Percentiles rank a stretch among this genome's conserved stretches.
Evolutionary conservation across 2,329 filamentous ascomycete genomes (phyloP).

Genomic region (Alternaria conjuncta): DNA sequence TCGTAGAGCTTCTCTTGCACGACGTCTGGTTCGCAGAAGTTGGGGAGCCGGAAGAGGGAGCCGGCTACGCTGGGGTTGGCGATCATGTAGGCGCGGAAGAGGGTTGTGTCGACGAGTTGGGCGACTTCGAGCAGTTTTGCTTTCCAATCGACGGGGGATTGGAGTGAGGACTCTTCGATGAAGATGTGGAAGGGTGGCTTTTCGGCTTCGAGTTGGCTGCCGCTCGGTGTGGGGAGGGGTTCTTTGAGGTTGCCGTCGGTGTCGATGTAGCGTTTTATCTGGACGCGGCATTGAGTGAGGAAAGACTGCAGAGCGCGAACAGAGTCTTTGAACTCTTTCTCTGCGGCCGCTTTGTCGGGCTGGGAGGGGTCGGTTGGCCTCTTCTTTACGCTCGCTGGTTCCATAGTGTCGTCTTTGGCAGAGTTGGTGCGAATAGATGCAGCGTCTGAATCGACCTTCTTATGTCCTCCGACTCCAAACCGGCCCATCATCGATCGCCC

Average conservation of each 20-base stretch:
- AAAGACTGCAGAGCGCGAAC: conserved; percentile 86
- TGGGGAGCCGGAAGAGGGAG: conserved; percentile 91
- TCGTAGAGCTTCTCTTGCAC: conserved; percentile 93
- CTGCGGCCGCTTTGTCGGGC: conserved; percentile 65
- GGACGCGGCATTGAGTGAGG: conserved; percentile 79
- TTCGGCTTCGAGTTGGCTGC: conserved; percentile 45
- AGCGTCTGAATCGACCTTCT: conserved; percentile 57
- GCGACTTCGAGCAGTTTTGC: conserved; percentile 77
- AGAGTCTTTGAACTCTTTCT: conserved; percentile 82
- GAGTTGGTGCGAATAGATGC: conserved; percentile 65
- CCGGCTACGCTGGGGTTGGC: conserved; percentile 83
- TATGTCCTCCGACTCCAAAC: conserved; percentile 52
- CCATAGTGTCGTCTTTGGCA: conserved; percentile 62
- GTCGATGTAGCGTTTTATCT: conserved; percentile 66
- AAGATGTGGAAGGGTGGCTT: conserved; percentile 54
- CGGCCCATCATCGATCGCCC: conserved; percentile 56
- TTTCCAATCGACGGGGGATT: conserved; percentile 64
- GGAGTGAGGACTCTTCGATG: conserved; percentile 40
- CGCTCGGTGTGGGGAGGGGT: conserved; percentile 58
- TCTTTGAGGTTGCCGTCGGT: conserved; percentile 65
- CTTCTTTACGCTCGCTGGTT: conserved; percentile 61
- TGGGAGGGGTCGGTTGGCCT: conserved; percentile 53
- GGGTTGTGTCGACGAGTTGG: conserved; percentile 85
- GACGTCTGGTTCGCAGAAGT: conserved; percentile 95
- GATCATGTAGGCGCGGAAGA: conserved; percentile 96